phyloP scores from a whole-genome alignment of 306 rosid species.

The Vigna reflexopilosa region DNA sequence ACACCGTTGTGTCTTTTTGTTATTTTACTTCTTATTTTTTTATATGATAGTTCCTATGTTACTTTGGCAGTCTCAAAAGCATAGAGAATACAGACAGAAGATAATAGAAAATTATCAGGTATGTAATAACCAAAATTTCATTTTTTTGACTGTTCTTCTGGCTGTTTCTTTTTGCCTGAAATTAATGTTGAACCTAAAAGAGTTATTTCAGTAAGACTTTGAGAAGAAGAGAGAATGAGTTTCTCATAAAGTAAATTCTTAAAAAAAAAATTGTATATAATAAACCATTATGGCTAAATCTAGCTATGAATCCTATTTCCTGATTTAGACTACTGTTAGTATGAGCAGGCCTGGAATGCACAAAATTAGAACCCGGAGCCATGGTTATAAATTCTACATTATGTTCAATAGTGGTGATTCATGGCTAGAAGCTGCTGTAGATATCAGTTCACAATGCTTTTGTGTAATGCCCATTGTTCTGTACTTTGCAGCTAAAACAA shows the following conservation, averaged over 20 bases:
- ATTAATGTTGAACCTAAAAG: conserved; percentile 26
- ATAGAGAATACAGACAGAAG: conserved; percentile 79
- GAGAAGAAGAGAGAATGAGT: conserved; percentile 7
- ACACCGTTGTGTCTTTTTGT: neutral
- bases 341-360: neutral
- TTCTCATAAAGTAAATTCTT: conserved; percentile 30
- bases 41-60: conserved; percentile 38
- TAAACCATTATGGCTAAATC: conserved; percentile 3
- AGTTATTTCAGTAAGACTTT: conserved; percentile 27
- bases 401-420: neutral
- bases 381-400: neutral
- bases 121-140: conserved; percentile 13
- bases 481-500: neutral
- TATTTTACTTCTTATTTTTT: conserved; percentile 4
- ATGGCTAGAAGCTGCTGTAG: neutral
- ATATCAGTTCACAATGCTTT: neutral
- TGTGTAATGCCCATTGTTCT: neutral
- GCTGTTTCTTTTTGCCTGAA: conserved; percentile 19
- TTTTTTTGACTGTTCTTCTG: conserved; percentile 24
- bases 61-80: conserved; percentile 73
- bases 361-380: neutral
- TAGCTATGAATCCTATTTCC: conserved; percentile 4
- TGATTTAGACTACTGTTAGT: conserved; percentile 1
- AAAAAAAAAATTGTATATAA: neutral
- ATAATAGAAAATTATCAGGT: conserved; percentile 85